Conservation (phyloP, 768 basidiomycete genomes). For the Crepidotus variabilis region DNA sequence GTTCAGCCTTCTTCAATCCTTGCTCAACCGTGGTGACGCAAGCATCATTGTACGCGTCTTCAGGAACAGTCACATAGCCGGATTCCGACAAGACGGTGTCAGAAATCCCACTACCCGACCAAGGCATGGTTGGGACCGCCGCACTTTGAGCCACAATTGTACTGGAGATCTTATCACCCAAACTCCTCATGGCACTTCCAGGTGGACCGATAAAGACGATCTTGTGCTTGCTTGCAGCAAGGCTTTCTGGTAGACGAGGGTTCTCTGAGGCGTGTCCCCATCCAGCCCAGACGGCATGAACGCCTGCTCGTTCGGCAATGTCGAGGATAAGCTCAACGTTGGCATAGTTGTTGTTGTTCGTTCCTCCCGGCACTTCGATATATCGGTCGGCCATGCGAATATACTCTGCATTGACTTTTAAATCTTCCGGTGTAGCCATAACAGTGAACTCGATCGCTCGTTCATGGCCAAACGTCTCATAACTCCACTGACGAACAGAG, state of each 20-base stretch:
- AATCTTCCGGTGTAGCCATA: constrained; percentile 98
- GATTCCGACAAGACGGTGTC: constrained; percentile 80
- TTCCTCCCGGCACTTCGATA: constrained; percentile 96
- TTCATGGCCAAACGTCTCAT: constrained; percentile 97
- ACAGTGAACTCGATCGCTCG: constrained; percentile 97
- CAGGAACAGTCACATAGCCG: constrained; percentile 93
- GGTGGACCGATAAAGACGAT: constrained; percentile 99
- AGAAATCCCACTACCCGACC: constrained; percentile 94
- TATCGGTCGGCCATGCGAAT: constrained; percentile 99
- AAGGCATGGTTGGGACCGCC: constrained; percentile 95
- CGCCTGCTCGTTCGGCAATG: constrained; percentile 93
- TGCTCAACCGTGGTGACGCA: constrained; percentile 88
- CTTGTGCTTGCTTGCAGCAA: constrained; percentile 88
- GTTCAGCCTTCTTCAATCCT: constrained; percentile 76
- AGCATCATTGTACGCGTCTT: constrained; percentile 82
- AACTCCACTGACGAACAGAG: constrained; percentile 98
- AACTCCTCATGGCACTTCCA: constrained; percentile 96
- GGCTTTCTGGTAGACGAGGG: constrained; percentile 90
- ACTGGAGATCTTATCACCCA: constrained; percentile 99
- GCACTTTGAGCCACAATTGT: constrained; percentile 99
- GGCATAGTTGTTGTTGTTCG: constrained; percentile 99
- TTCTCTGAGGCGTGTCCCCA: constrained; percentile 99
- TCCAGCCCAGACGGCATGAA: constrained; percentile 99
- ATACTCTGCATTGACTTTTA: constrained; percentile 98
- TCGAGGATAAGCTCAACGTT: constrained; percentile 99